Evolutionary conservation across 768 basidiomycete species (phyloP).

Genomic region (Boletus reticulatus): DNA sequence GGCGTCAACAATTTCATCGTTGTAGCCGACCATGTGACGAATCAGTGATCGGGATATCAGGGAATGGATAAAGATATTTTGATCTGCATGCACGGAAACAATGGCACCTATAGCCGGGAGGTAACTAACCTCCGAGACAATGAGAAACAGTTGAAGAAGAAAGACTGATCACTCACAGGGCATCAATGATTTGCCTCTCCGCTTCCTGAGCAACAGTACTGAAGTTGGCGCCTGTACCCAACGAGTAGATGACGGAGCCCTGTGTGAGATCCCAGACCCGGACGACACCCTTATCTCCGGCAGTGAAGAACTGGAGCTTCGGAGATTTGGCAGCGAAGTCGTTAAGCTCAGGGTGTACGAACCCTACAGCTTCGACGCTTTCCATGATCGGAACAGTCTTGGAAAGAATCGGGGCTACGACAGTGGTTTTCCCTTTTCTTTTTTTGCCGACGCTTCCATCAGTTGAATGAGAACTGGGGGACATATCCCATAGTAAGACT

Average conservation of each 20-base stretch:
- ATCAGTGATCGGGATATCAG: constrained; percentile 58
- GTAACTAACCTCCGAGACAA: constrained; percentile 49
- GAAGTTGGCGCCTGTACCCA: constrained; percentile 43
- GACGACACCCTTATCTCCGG: constrained; percentile 85
- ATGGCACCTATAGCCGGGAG: constrained; percentile 60
- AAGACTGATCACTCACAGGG: constrained; percentile 60
- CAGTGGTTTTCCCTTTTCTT: constrained; percentile 43
- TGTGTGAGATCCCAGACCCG: constrained; percentile 81
- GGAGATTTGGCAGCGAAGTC: constrained; percentile 34
- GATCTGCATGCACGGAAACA: constrained; percentile 89
- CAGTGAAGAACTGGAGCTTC: constrained; percentile 75
- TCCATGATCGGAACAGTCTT: constrained; percentile 85
- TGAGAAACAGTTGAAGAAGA: constrained; percentile 14
- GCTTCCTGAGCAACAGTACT: constrained; percentile 58
- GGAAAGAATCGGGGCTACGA: constrained; percentile 54
- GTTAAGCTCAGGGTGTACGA: constrained; percentile 53
- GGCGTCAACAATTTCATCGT: constrained; percentile 95
- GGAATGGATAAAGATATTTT: constrained; percentile 93
- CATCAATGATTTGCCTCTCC: constrained; percentile 78
- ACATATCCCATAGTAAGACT: constrained; percentile 87
- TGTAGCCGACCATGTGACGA: constrained; percentile 92
- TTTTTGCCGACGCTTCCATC: constrained; percentile 22
- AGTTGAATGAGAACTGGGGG: constrained; percentile 6
- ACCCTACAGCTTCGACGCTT: constrained; percentile 82
- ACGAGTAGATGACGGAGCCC: constrained; percentile 59